Base-by-base conservation (phyloP, 139 green algal species). In the Chlorella vulgaris region DNA sequence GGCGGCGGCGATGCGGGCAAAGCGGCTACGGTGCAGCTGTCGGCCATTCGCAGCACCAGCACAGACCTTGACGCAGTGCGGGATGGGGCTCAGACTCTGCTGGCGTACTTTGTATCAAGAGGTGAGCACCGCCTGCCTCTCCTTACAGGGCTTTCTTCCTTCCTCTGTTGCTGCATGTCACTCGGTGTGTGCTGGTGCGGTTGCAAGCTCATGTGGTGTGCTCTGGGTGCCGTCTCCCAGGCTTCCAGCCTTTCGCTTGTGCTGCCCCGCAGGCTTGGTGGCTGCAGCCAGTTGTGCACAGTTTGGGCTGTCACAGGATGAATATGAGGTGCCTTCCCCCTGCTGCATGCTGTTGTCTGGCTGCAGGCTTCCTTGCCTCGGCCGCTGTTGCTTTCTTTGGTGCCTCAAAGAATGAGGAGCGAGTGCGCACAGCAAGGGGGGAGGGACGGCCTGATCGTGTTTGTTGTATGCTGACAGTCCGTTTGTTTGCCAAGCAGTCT, bases 361-460 rank as follows among this genome's bases (percentile, higher is more conserved):
- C 22, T 38, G 55, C 80, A 85, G 80, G 80, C 38, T 76, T 75
- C 31, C 29, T 66, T 1, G 70, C 69, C 40, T 63, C 69, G 15
- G 40, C 76, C 18, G 43, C 67, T 29, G n/a, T 85, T 26, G 68
- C 77, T 24, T 85, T 85, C 19, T 85, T 85, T 35, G 80, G 80
- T 6, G 80, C 80, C 7, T 85, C 80, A 15, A 73, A 55, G 33
- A 74, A 82, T 29, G 80, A 85, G 77, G 80, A 85, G 65, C 69
- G 80, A 47, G 80, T 85, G n/a, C n/a, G n/a, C n/a, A n/a, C n/a
- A n/a, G n/a, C n/a, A n/a, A n/a, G n/a, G n/a, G n/a, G n/a, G n/a
- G 77, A 77, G 69, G 39, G n/a, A 58, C 39, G 24, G 4, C 19
- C 15, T 7, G 24, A 2, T 26, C 26, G 36, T 50, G 18, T 33